phyloP scores from a whole-genome alignment of 2,329 filamentous ascomycete species.

The Hymenoscyphus scutula region DNA sequence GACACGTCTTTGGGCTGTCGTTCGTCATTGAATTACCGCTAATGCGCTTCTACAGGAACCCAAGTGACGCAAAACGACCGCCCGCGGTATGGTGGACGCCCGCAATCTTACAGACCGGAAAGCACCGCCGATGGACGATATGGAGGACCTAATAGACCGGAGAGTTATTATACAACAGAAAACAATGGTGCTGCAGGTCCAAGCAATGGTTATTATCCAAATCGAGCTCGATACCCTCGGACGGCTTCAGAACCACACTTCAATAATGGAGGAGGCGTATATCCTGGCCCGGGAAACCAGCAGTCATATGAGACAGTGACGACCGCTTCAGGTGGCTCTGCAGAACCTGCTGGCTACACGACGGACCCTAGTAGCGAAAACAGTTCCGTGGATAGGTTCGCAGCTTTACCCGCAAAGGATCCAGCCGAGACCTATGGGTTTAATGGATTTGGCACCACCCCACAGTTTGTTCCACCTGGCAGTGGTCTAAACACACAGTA shows the following conservation, averaged over 20 bases:
- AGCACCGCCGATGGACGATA: slow-evolving; percentile 34
- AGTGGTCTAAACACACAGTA: slow-evolving; percentile 36
- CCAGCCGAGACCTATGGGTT: slow-evolving; percentile 65
- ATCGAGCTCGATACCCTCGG: slow-evolving; percentile 35
- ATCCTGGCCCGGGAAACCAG: slow-evolving; percentile 32
- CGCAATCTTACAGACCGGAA: slow-evolving; percentile 30
- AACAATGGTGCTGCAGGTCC: slow-evolving; percentile 24
- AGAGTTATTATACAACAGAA: slow-evolving; percentile 43
- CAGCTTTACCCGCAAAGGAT: slow-evolving; percentile 52
- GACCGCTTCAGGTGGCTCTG: slow-evolving; percentile 69
- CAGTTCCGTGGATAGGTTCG: slow-evolving; percentile 78
- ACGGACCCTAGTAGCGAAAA: slow-evolving; percentile 90
- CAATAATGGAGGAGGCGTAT: slow-evolving; percentile 31
- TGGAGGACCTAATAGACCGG: slow-evolving; percentile 42
- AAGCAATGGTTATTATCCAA: slow-evolving; percentile 35
- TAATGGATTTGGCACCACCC: slow-evolving; percentile 40
- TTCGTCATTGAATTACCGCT: slow-evolving; percentile 19
- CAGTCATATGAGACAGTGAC: slow-evolving; percentile 81
- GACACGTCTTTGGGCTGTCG: slow-evolving; percentile 8
- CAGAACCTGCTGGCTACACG: slow-evolving; percentile 73
- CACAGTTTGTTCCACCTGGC: slow-evolving; percentile 41
- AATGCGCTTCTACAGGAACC: slow-evolving; percentile 29
- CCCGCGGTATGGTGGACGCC: slow-evolving; percentile 34
- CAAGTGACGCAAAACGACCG: slow-evolving; percentile 33
- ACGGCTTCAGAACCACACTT: slow-evolving; percentile 36